Conservation (phyloP, 441 rosid genomes). For the Theobroma grandiflorum region DNA sequence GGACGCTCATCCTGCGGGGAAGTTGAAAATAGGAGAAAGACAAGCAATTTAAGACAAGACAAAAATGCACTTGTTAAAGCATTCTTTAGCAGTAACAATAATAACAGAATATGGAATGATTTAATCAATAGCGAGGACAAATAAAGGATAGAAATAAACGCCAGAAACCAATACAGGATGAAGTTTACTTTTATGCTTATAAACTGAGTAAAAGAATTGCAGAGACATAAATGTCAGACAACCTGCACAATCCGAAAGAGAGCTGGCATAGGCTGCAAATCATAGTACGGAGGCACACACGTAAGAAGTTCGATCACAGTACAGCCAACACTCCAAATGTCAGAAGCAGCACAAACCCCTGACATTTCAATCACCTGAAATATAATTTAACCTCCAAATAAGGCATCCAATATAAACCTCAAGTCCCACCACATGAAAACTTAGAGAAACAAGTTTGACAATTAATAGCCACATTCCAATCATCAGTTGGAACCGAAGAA, state of each 20-base stretch:
- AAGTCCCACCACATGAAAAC: not conserved
- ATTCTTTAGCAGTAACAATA: slow-evolving; percentile 18
- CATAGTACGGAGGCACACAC: slow-evolving; percentile 98
- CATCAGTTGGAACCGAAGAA: slow-evolving; percentile 11
- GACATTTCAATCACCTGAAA: slow-evolving; percentile 99
- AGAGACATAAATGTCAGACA: slow-evolving; percentile 26
- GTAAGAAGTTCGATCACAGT: slow-evolving; percentile 98
- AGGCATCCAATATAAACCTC: slow-evolving; percentile 15
- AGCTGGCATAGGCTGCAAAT: slow-evolving; percentile 99
- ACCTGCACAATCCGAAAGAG: slow-evolving; percentile 99
- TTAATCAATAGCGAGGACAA: slow-evolving; percentile 2
- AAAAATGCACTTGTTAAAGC: not conserved
- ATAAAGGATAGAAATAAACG: slow-evolving; percentile 7
- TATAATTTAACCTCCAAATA: slow-evolving; percentile 29
- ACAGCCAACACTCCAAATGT: slow-evolving; percentile 99
- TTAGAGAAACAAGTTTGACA: slow-evolving; percentile 6
- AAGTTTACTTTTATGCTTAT: slow-evolving; percentile 14
- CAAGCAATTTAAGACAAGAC: not conserved
- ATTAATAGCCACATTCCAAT: slow-evolving; percentile 11
- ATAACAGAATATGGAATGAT: slow-evolving; percentile 6
- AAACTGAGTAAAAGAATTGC: slow-evolving; percentile 14
- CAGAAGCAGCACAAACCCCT: slow-evolving; percentile 99
- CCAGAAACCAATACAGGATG: slow-evolving; percentile 27
- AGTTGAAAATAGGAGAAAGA: slow-evolving; percentile 15
- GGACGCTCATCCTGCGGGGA: slow-evolving; percentile 84